A percentile compares a stretch with the other conserved stretches of the same genome.
These are phyloP conservation scores for Pichia sp. DNA, from an alignment of 1,139 yeast genomes.

Conservation along the genomic window DNA sequence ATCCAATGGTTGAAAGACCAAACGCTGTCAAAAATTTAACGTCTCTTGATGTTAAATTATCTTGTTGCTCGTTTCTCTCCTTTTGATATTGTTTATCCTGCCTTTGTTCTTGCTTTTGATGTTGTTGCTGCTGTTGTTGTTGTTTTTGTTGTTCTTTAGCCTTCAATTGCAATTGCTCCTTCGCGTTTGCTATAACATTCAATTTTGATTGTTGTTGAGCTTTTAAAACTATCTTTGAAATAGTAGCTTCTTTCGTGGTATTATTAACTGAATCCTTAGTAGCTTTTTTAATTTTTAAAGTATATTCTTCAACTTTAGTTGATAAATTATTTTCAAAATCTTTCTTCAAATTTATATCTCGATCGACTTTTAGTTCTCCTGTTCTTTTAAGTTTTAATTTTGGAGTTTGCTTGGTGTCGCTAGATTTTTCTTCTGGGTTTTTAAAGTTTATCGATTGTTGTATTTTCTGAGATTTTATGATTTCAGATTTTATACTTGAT, in stretches of 20 bases:
- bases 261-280: neutral
- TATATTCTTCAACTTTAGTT: neutral
- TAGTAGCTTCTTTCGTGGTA: neutral
- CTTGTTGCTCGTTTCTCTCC: neutral
- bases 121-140: slow-evolving; percentile 4
- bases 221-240: slow-evolving; percentile 1
- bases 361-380: neutral
- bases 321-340: neutral
- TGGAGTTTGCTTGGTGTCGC: too few relatives aligned
- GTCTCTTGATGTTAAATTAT: slow-evolving; percentile 18
- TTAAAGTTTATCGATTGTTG: too few relatives aligned
- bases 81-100: slow-evolving; percentile 1
- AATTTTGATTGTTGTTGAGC: slow-evolving; percentile 11
- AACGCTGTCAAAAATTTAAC: slow-evolving; percentile 23
- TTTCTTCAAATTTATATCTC: neutral
- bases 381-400: neutral
- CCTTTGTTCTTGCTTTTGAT: slow-evolving; percentile 2
- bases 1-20: slow-evolving; percentile 25
- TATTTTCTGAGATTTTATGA: too few relatives aligned
- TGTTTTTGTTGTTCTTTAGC: slow-evolving; percentile 9
- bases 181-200: slow-evolving; percentile 11
- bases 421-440: too few relatives aligned
- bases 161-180: slow-evolving; percentile 5
- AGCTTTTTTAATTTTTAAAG: neutral
- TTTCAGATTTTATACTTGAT: too few relatives aligned